A percentile compares a stretch with the other conserved stretches of the same genome.
Conservation (phyloP, 106 monocot genomes). For the Platanthera zijinensis region DNA sequence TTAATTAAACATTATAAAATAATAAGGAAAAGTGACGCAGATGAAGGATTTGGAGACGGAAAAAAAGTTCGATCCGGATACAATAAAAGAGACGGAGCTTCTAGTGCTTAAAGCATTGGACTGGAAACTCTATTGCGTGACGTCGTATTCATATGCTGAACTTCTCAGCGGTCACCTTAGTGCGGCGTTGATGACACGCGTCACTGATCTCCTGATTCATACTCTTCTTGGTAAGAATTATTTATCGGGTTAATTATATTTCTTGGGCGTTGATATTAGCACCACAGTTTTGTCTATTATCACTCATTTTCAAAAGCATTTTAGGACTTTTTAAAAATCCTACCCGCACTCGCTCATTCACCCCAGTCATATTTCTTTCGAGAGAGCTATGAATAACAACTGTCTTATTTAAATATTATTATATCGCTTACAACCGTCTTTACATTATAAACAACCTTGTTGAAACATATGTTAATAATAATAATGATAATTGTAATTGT, state of each 20-base stretch:
- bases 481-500: not conserved
- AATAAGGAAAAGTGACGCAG: slow-evolving; percentile 9
- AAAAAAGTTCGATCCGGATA: slow-evolving; percentile 25
- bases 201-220: slow-evolving; percentile 26
- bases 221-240: slow-evolving; percentile 33
- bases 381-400: too few relatives aligned
- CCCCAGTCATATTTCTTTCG: too few relatives aligned
- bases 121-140: slow-evolving; percentile 65
- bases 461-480: too few relatives aligned
- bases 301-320: too few relatives aligned
- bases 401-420: too few relatives aligned
- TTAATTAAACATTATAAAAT: too few relatives aligned
- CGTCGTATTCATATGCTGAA: slow-evolving; percentile 44
- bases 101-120: slow-evolving; percentile 57
- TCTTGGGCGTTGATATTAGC: not conserved
- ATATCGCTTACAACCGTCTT: too few relatives aligned
- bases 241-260: not conserved
- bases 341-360: too few relatives aligned
- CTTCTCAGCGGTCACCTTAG: slow-evolving; percentile 10
- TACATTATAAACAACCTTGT: too few relatives aligned
- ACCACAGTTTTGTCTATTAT: too few relatives aligned
- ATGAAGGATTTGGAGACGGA: slow-evolving; percentile 40
- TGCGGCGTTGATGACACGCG: not conserved
- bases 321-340: not conserved
- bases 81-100: slow-evolving; percentile 65